phyloP scores from a whole-genome alignment of 139 green algal genomes.

The Ettlia oleoabundans region DNA sequence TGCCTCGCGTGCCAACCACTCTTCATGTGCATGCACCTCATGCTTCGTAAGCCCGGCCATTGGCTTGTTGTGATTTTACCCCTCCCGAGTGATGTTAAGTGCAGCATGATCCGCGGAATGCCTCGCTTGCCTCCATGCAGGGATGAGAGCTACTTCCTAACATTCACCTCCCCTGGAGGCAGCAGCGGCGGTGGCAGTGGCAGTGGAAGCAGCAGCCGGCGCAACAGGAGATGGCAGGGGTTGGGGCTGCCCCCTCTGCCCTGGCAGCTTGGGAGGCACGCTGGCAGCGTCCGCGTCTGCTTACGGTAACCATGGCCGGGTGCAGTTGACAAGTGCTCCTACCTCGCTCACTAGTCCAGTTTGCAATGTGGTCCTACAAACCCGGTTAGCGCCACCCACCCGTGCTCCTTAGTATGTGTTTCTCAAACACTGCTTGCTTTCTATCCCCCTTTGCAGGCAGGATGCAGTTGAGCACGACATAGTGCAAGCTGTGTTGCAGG shows the following conservation, averaged over 20 bases:
- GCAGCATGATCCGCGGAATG: neutral
- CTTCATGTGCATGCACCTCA: too few species aligned
- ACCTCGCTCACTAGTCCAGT: neutral
- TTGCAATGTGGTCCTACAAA: too few species aligned
- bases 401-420: too few species aligned
- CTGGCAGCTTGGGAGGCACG: neutral
- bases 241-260: neutral
- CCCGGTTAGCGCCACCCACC: too few species aligned
- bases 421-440: neutral
- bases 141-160: conserved; percentile 23
- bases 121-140: conserved; percentile 10
- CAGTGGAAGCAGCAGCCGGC: neutral
- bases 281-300: conserved; percentile 20
- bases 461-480: conserved; percentile 51
- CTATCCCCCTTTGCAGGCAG: conserved; percentile 8
- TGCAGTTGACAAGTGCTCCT: neutral
- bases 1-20: too few species aligned
- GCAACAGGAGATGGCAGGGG: neutral
- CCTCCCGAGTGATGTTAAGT: too few species aligned
- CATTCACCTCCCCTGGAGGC: neutral
- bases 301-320: conserved; percentile 14
- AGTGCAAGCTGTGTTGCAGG: conserved; percentile 66
- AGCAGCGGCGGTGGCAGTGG: neutral
- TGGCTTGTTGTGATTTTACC: too few species aligned
- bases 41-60: too few species aligned